These are phyloP conservation scores for Populus tomentosa DNA, from an alignment of 441 rosid species.

Conservation along the genomic window DNA sequence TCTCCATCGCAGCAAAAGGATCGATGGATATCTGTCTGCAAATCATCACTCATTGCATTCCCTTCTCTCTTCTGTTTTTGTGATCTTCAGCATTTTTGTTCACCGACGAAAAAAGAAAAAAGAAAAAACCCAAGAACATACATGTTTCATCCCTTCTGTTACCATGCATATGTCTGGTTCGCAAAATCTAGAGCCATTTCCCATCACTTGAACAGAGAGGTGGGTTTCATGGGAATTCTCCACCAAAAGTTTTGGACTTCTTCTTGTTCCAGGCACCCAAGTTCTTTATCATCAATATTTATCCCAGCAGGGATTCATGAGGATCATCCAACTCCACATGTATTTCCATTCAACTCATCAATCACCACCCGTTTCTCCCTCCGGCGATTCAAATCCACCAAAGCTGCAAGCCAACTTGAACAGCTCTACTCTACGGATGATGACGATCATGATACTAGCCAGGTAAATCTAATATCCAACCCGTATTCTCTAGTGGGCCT, in stretches of 20 bases:
- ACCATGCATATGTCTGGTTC: constrained; percentile 41
- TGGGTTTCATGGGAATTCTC: constrained; percentile 14
- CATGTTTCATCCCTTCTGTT: not conserved
- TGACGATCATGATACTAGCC: constrained; percentile 16
- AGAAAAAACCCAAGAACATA: too few species aligned
- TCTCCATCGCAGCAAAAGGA: not conserved
- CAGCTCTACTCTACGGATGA: constrained; percentile 25
- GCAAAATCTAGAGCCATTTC: constrained; percentile 36
- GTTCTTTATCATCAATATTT: not conserved
- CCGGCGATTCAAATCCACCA: constrained; percentile 39
- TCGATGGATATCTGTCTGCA: not conserved
- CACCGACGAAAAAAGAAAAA: not conserved
- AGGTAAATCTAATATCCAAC: constrained; percentile 21
- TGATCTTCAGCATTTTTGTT: not conserved
- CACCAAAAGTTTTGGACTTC: constrained; percentile 2
- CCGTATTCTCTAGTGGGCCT: not conserved
- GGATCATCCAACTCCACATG: not conserved
- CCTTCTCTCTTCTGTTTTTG: not conserved
- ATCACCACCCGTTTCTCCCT: constrained; percentile 1
- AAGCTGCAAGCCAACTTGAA: constrained; percentile 32
- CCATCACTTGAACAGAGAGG: constrained; percentile 22
- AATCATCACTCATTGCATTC: not conserved
- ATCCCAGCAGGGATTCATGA: not conserved
- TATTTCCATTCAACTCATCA: constrained; percentile 4
- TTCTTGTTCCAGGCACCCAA: not conserved